Percentiles rank a stretch among this genome's conserved stretches.
Evolutionary conservation across 768 basidiomycete genomes (phyloP).

Genomic region (Leucocoprinus sp.): DNA sequence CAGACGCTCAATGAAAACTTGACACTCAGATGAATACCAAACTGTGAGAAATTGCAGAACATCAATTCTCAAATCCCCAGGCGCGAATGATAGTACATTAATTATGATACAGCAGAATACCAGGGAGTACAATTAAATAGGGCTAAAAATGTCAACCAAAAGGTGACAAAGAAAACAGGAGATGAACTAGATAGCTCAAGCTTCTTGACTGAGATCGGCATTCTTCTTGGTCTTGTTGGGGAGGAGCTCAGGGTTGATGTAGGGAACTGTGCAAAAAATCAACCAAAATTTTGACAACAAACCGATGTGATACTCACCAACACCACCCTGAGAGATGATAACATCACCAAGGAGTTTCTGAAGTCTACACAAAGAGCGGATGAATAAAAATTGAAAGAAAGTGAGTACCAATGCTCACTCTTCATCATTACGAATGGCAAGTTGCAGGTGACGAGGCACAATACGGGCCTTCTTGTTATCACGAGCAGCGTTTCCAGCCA

Average conservation of each 20-base stretch:
- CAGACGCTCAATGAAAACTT: background rate
- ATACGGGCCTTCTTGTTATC: conserved; percentile 92
- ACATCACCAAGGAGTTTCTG: background rate
- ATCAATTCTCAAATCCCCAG: background rate
- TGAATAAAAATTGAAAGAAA: conserved; percentile 42
- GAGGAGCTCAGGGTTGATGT: conserved; percentile 43
- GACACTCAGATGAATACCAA: background rate
- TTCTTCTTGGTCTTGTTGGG: conserved; percentile 8
- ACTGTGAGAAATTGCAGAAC: background rate
- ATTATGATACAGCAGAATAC: conserved; percentile 3
- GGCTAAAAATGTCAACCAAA: background rate
- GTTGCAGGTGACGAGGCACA: conserved; percentile 85
- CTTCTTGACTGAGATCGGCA: conserved; percentile 6
- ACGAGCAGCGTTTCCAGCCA: conserved; percentile 80
- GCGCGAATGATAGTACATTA: conserved; percentile 1
- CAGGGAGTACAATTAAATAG: conserved; percentile 6
- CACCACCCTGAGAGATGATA: conserved; percentile 78
- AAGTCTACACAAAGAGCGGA: background rate
- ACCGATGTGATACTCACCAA: conserved; percentile 54
- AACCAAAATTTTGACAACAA: background rate
- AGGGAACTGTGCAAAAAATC: conserved; percentile 65
- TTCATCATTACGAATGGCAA: conserved; percentile 89
- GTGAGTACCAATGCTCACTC: conserved; percentile 39
- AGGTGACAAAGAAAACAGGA: background rate
- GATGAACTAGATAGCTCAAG: background rate